phyloP scores from a whole-genome alignment of 345 rosid genomes.

The Noccaea bulbosa region DNA sequence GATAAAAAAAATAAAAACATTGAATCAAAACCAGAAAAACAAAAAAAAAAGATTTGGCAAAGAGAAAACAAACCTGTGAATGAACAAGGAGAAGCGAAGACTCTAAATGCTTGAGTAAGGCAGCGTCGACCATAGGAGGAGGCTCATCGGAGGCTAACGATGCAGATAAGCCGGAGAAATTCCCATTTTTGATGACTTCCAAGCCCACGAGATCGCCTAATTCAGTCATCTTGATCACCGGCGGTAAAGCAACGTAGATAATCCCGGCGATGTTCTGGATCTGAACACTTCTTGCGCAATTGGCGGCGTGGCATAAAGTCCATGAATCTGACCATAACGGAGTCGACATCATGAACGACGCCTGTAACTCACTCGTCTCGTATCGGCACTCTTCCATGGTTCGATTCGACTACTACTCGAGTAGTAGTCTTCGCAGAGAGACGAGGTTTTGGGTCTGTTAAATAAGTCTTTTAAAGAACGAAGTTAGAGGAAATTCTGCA shows the following conservation, averaged over 20 bases:
- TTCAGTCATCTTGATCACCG: slow-evolving; percentile 3
- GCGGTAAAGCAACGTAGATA: slow-evolving; percentile 62
- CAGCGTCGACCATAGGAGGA: slow-evolving; percentile 56
- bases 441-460: not conserved
- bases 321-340: slow-evolving; percentile 60
- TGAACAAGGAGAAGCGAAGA: slow-evolving; percentile 37
- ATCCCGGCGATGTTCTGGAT: slow-evolving; percentile 43
- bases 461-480: not conserved
- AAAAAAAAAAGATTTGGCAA: not conserved
- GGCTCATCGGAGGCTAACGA: slow-evolving; percentile 47
- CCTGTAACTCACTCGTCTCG: slow-evolving; percentile 82
- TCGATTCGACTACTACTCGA: not conserved
- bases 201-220: slow-evolving; percentile 34
- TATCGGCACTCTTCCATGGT: slow-evolving; percentile 50
- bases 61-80: slow-evolving; percentile 50
- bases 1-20: not conserved
- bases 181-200: slow-evolving; percentile 7
- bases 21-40: not conserved
- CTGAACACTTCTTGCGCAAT: slow-evolving; percentile 31
- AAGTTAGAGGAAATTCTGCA: not conserved
- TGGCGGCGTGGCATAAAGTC: slow-evolving; percentile 50
- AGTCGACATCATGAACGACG: slow-evolving; percentile 62
- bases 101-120: slow-evolving; percentile 48
- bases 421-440: not conserved
- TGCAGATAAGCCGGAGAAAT: slow-evolving; percentile 47